Base-by-base conservation (phyloP, 2,329 filamentous ascomycete species). In the Epichloe bromicola region DNA sequence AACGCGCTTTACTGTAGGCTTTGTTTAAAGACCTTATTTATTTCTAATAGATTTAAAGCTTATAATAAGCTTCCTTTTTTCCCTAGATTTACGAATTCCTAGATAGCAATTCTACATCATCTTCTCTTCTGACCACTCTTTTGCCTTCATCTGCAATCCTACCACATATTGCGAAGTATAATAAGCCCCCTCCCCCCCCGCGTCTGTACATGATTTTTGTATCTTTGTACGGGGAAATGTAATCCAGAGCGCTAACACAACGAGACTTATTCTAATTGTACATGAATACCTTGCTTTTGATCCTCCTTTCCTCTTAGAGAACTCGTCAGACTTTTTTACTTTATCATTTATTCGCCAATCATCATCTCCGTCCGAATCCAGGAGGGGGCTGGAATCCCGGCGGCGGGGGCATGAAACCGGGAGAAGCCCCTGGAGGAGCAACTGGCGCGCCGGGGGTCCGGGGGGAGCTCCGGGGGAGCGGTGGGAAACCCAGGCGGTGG, bases 331-430 rank as follows among this genome's bases (percentile, higher is more conserved):
- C n/a, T 19, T 33, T 20, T 23, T 26, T 36, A 1, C 33, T 39
- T 7, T 33, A n/a, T 30, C 14, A 2, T 12, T 23, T 30, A 5
- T 36, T 48, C 17, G 14, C 26, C 26, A 30, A 30, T 30, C 26
- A 30, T 54, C 38, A 45, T 37, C 68, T 63, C 34, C 65, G 62
- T 42, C 60, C 64, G 54, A 70, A 72, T 26, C 71, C 71, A 8
- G 72, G 71, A 15, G 72, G 72, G 11, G 72, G 70, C 55, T 71
- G 69, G 54, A 74, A 74, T 2, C 70, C 71, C 5, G 70, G 69
- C 43, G 68, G 66, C 43, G 68, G 66, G 2, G 67, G 66, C 61
- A 67, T 63, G 47, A 69, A 66, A 5, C 68, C 68, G 3, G 70
- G 71, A 8, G 71, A 68, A 3, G 70, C 65, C 5, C 68, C 68